Base-by-base conservation (phyloP, 2,329 filamentous ascomycete genomes). In the Talaromyces amestolkiae region DNA sequence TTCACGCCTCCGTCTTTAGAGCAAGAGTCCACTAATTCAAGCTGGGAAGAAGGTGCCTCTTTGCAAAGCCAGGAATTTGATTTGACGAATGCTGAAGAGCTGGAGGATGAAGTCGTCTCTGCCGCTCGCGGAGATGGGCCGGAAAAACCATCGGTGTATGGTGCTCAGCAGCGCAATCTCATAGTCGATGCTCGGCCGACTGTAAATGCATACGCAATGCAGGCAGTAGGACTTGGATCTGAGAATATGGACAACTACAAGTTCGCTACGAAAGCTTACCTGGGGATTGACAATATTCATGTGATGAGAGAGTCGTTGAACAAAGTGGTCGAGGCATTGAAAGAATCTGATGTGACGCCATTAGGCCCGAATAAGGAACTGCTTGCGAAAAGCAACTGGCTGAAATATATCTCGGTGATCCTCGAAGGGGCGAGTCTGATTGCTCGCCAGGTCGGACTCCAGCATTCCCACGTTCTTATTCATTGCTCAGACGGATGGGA, bases 401-500 rank as follows among this genome's bases (percentile, higher is more conserved):
- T 98, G 58, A 92, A 91, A 72, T 94, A 99, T 74, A 96, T 97
- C 64, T 85, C 87, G 24, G 88, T 89, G 33, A 87, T 99, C 54
- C 81, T 99, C 17, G 91, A 95, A 67, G 95, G 95, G 0, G 90
- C 93, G 6, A 87, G 89, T 58, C 83, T 96, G 65, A 96, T 98
- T 70, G 90, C 93, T 35, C 86, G 91, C 37, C 92, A 95, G 72
- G 89, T 99, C 39, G 95, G 93, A 35, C 89, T 98, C 65, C 91
- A 92, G 69, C 94, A 97, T 74, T 97, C 93, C 1, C 93, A 99
- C 75, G 94, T 96, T 11, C 82, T 99, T 54, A 97, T 99, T 58
- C 95, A 99, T 78, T 99, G 95, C 78, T 98, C 95, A 2, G 95
- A 99, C 78, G 95, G 95, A 3, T 99, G 95, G 95, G 95, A 99